These are phyloP conservation scores for Annona squamosa DNA, from an alignment of 164 flowering plant genomes.

Conservation along the genomic window DNA sequence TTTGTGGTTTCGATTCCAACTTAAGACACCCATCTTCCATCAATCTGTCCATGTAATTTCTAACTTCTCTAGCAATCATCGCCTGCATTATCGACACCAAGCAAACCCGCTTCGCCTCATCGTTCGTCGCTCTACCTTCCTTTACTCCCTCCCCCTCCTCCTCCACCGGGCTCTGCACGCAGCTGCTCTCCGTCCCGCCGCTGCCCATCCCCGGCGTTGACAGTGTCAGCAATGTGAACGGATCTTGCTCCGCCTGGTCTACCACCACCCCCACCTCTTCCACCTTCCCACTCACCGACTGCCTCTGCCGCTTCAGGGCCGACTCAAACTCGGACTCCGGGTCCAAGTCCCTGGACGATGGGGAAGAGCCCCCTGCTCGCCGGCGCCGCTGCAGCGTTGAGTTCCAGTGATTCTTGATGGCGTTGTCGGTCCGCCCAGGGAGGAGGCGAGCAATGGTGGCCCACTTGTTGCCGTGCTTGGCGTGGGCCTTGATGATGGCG, in stretches of 20 bases:
- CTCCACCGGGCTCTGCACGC: neutral
- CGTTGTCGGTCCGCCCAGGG: conserved; percentile 75
- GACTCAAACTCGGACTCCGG: conserved; percentile 24
- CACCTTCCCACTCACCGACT: conserved; percentile 7
- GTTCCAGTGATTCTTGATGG: conserved; percentile 79
- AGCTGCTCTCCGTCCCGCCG: conserved; percentile 3
- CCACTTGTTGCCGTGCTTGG: conserved; percentile 67
- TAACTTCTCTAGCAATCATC: conserved; percentile 57
- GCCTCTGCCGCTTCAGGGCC: conserved; percentile 17
- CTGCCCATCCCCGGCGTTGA: conserved; percentile 30
- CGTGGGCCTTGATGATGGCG: conserved; percentile 45
- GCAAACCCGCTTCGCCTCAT: conserved; percentile 26
- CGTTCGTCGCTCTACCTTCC: conserved; percentile 2
- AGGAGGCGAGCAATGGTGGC: conserved; percentile 60
- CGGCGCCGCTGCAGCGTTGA: conserved; percentile 44
- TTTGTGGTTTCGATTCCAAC: neutral
- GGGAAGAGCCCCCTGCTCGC: conserved; percentile 15
- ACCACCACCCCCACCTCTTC: conserved; percentile 4
- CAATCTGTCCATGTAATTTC: conserved; percentile 30
- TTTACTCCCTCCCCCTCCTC: conserved; percentile 12
- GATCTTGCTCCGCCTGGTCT: neutral
- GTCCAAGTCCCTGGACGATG: conserved; percentile 24
- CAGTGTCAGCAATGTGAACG: conserved; percentile 26
- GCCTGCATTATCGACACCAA: conserved; percentile 37
- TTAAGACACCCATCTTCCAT: conserved; percentile 40